Conservation (phyloP, 768 basidiomycete species). For the Gloeopeniophorella convolvens region DNA sequence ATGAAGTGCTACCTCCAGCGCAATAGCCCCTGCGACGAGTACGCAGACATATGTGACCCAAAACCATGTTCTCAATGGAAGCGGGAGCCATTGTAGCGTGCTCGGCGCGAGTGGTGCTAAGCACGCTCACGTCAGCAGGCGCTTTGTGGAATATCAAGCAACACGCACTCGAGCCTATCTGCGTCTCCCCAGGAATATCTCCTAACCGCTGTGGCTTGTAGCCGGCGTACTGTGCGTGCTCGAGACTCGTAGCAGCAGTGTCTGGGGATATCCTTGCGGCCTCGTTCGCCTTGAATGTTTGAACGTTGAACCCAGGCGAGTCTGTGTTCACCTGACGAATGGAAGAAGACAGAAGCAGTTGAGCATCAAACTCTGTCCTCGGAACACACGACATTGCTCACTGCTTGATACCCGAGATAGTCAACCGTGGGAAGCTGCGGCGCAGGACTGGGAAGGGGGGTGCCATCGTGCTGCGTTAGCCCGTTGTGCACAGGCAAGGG, state of each 20-base stretch:
- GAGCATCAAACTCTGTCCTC: too few species aligned
- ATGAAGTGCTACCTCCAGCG: constrained; percentile 41
- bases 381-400: too few species aligned
- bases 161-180: not conserved
- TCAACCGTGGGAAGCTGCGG: too few species aligned
- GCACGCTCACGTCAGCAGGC: not conserved
- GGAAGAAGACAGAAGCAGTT: too few species aligned
- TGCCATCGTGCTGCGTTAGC: too few species aligned
- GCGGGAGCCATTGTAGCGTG: constrained; percentile 33
- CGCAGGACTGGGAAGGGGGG: too few species aligned
- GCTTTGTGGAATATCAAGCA: not conserved
- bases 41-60: constrained; percentile 38
- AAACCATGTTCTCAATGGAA: constrained; percentile 41
- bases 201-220: not conserved
- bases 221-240: not conserved
- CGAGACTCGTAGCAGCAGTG: not conserved
- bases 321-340: not conserved
- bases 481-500: too few species aligned
- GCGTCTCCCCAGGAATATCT: not conserved
- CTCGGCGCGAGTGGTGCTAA: not conserved
- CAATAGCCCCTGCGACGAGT: constrained; percentile 36
- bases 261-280: too few species aligned
- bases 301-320: not conserved
- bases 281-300: not conserved
- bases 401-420: too few species aligned